Evolutionary conservation across 2,329 filamentous ascomycete genomes (phyloP), one percentile per base, ranked within the genome.

Genomic region (Sporothrix pallida): DNA sequence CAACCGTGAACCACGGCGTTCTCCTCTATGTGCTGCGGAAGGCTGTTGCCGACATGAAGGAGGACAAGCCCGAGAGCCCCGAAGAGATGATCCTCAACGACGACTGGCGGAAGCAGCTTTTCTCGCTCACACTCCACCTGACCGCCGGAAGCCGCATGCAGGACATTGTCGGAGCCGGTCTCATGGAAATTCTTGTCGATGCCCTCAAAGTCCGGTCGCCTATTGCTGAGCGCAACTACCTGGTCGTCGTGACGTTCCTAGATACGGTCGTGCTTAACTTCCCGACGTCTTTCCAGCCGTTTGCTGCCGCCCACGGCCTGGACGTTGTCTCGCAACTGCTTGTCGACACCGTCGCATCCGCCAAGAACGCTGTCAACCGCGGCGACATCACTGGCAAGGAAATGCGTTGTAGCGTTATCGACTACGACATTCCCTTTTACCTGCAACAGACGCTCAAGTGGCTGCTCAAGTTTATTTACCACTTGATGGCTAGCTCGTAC

Each of bases 1-100:
- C 97, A 72, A 97, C 95, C 78, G 95, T 98, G 52, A 98, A 97
- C 78, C 97, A 99, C 78, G 97, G 96, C 15, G 92, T 98, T 44
- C 87, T 99, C 62, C 92, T 98, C 77, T 98, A 98, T 79, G 89
- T 98, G 77, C 92, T 97, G 69, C 90, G 95, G 73, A 98, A 97
- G 82, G 93, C 94, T 10, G 93, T 98, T 73, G 91, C 92, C 20
- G 93, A 94, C 76, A 91, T 99, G 83, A 90, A 87, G 73, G 84
- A 84, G 20, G 86, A 90, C 74, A 84, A 85, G 68, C 80, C 84
- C 69, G 89, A 91, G 72, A 83, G 85, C 74, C 86, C 89, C 54
- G 86, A 88, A 26, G 87, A 90, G 76, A 87, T 88, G 73, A 88
- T 89, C n/a, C 88, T 90, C 74, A 86, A 90, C 74, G 94, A 97